Conservation (phyloP, 2,329 filamentous ascomycete genomes). For the Monilinia fructicola region DNA sequence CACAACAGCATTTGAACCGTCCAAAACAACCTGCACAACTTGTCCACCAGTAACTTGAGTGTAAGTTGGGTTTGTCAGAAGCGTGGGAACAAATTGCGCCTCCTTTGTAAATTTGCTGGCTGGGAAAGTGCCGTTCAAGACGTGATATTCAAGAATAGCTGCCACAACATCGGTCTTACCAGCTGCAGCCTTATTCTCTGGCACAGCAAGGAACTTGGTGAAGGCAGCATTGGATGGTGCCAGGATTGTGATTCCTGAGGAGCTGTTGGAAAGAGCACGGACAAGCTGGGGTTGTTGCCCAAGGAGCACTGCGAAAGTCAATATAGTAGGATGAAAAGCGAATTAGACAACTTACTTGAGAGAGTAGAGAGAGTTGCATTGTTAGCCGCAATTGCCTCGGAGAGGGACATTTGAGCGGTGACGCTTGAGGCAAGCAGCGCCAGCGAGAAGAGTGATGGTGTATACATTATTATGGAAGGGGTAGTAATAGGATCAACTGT, state of each 20-base stretch:
- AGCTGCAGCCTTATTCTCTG: constrained; percentile 36
- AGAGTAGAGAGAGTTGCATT: constrained; percentile 14
- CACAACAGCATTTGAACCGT: constrained; percentile 15
- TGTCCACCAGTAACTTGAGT: constrained; percentile 53
- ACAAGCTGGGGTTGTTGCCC: constrained; percentile 16
- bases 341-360: constrained; percentile 2
- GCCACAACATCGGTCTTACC: constrained; percentile 43
- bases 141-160: constrained; percentile 42
- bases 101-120: constrained; percentile 38
- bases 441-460: constrained; percentile 12
- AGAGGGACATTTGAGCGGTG: constrained; percentile 11
- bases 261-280: constrained; percentile 10
- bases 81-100: constrained; percentile 47
- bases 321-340: background rate
- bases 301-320: constrained; percentile 19
- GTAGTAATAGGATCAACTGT: constrained; percentile 21
- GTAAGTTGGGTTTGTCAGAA: constrained; percentile 46
- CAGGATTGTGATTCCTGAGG: constrained; percentile 36
- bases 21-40: constrained; percentile 41
- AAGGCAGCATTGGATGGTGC: constrained; percentile 43
- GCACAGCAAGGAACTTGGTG: constrained; percentile 41
- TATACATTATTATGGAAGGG: constrained; percentile 21
- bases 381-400: constrained; percentile 5
- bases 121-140: constrained; percentile 39
- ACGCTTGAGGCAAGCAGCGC: constrained; percentile 4